Base-by-base conservation (phyloP, 371 early-diverging fungal genomes). In the Mortierella polycephala region DNA sequence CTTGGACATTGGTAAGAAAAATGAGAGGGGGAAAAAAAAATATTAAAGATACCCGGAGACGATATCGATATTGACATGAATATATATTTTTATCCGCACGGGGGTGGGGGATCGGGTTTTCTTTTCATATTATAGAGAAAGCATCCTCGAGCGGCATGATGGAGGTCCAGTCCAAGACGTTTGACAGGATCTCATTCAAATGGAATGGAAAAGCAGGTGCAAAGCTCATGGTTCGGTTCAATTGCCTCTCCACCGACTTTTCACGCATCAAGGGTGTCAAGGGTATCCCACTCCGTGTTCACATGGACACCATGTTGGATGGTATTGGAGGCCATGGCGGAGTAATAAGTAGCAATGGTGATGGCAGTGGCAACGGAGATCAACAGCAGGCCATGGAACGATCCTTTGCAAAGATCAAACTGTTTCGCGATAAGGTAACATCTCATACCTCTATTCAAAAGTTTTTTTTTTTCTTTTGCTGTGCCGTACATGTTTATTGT, bases 231-330 rank as follows among this genome's bases (percentile, higher is more conserved):
- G 65, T 94, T n/a, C 88, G 88, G 46, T 93, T 94, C 74, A 90
- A 92, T 72, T 93, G 93, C 64, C 75, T 94, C 5, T 94, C 94
- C 0, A 94, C 95, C 3, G 95, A 94, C 62, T 94, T 94, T 69
- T 91, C 93, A 18, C 82, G 92, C 14, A 91, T 93, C 79, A 94
- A 94, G 72, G 95, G 95, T 11, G 93, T 94, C 68, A 94, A 94
- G 72, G 95, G 95, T 0, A 93, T 94, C 45, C 92, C 93, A 13
- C 82, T 94, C 62, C 86, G 94, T 7, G 83, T 90, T 23, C 87
- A 88, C 58, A 82, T 89, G 53, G 87, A 89, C 63, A 89, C 85
- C 10, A 51, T 69, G 8, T 52, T 51, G 37, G 60, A 56, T 6
- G 57, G 60, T 9, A 45, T 44, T 21, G 71, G 64, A 7, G 49